A percentile compares a stretch with the other conserved stretches of the same genome.
phyloP scores from a whole-genome alignment of 371 early-diverging fungal genomes.

The Apophysomyces variabilis region DNA sequence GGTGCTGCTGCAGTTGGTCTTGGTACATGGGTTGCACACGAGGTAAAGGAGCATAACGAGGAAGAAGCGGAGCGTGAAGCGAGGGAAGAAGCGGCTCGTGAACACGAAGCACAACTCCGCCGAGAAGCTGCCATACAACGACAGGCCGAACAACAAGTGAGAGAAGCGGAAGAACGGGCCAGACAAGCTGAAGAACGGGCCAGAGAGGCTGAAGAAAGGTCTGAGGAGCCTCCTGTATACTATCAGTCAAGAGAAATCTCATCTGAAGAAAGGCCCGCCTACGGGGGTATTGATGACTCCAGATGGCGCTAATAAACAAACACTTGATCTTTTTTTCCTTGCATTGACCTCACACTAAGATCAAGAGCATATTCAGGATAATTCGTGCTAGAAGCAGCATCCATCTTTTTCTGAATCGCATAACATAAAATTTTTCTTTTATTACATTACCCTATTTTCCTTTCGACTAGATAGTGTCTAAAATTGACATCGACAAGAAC shows the following conservation, averaged over 20 bases:
- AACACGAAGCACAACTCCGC: not conserved
- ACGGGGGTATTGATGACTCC: not conserved
- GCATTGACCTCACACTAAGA: not conserved
- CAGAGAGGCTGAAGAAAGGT: not conserved
- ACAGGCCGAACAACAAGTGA: not conserved
- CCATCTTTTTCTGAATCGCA: too few relatives aligned
- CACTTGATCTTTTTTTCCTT: not conserved
- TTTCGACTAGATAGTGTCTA: conserved; percentile 5
- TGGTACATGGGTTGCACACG: conserved; percentile 37
- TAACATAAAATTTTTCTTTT: not conserved
- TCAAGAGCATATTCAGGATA: too few relatives aligned
- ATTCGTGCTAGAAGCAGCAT: not conserved
- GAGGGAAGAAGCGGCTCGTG: conserved; percentile 2
- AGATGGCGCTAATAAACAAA: conserved; percentile 7
- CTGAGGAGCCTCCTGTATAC: conserved; percentile 1
- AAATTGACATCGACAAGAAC: conserved; percentile 71
- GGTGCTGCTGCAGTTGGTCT: conserved; percentile 47
- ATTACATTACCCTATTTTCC: not conserved
- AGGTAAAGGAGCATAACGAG: conserved; percentile 36
- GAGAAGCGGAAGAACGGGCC: not conserved
- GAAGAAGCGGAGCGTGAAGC: conserved; percentile 25
- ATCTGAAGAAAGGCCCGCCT: not conserved
- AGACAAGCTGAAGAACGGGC: conserved; percentile 6
- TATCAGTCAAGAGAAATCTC: not conserved
- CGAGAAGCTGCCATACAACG: not conserved